Percentiles rank a stretch among this genome's conserved stretches.
phyloP scores from a whole-genome alignment of 2,329 filamentous ascomycete genomes.

The Aureobasidium sp. region DNA sequence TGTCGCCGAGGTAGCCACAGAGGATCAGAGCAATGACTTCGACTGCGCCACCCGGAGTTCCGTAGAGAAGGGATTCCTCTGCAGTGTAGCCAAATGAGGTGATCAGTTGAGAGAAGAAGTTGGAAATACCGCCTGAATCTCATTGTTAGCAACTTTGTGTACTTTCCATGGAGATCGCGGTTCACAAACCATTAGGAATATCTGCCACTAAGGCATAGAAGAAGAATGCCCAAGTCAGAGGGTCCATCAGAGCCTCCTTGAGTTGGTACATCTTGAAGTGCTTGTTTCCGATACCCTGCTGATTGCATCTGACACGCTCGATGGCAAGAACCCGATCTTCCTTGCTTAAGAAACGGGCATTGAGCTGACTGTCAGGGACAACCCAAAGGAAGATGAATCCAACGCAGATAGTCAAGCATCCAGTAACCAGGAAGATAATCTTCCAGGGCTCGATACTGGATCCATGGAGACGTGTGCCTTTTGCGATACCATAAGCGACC shows the following conservation, averaged over 20 bases:
- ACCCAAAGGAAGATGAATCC: background rate
- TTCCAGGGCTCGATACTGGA: background rate
- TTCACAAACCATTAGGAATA: background rate
- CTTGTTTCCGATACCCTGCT: background rate
- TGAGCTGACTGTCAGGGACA: background rate
- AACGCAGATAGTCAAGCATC: background rate
- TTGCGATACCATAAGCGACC: background rate
- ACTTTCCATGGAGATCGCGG: too few relatives aligned
- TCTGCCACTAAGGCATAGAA: background rate
- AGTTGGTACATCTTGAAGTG: background rate
- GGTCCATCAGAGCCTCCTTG: background rate
- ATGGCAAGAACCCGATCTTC: background rate
- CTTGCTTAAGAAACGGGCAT: background rate
- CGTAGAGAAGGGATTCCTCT: background rate
- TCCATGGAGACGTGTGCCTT: background rate
- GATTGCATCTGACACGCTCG: background rate
- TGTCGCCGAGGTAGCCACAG: constrained; percentile 50
- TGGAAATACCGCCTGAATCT: constrained; percentile 40
- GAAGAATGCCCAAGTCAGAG: background rate
- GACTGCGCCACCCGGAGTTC: background rate
- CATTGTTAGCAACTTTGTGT: background rate
- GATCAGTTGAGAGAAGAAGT: constrained; percentile 55
- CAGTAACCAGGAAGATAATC: background rate
- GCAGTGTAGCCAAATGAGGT: background rate
- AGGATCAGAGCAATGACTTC: constrained; percentile 26